Evolutionary conservation across 345 rosid species (phyloP), one percentile per base, ranked within the genome.

Genomic region (Cardamine occulta): DNA sequence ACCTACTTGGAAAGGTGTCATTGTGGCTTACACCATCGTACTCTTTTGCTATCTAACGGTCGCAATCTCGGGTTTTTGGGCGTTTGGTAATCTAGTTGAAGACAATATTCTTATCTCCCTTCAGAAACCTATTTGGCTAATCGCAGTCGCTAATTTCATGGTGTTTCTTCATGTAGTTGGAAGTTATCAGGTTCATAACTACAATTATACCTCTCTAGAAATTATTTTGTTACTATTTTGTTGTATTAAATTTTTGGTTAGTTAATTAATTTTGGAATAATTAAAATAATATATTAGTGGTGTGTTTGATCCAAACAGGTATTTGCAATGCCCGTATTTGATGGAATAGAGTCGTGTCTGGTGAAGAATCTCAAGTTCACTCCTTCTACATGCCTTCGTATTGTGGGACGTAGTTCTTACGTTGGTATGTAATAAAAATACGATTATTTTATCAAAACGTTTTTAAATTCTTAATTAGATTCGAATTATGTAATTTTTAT

Each of bases 1-100:
- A 32, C 86, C 88, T 0, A 85, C 77, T 76, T 81, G 84, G 88
- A 74, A 68, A 18, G 88, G 88, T 10, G 84, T 76, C 7, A 23
- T 81, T 0, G 72, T 70, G 28, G 88, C 88, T 17, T 85, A 83
- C 37, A 3, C 58, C 4, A 61, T 81, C 1, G 88, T 83, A 11
- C 63, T 74, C 15, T 7, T 79, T 0, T 85, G 88, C 68, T 85
- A 85, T 21, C 2, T 79, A 4, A 17, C 74, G 0, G 84, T 85
- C 3, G 68, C 83, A 8, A 15, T 76, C 11, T n/a, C 80, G 0
- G 88, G 88, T 4, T 85, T 75, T 23, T 62, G 78, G 81, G 84
- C 82, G 21, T 85, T 80, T 15, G 88, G 88, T 0, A 24, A 66
- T 58, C 15, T 17, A 1, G 82, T 82, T 0, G 81, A 80, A 15